Conservation (phyloP, 441 rosid genomes). For the Pelargonium citronellum region DNA sequence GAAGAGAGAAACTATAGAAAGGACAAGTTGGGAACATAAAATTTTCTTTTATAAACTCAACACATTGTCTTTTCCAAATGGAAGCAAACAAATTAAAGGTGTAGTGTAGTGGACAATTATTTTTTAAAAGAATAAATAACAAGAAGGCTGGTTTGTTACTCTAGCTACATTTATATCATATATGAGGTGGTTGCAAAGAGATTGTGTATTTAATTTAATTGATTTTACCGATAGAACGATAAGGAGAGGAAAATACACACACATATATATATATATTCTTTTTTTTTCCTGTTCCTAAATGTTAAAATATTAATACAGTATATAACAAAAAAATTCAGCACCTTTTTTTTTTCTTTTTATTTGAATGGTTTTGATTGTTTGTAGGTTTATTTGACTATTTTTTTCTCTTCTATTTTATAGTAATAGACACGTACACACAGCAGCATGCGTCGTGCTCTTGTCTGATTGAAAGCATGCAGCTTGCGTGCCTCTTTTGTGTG, state of each 20-base stretch:
- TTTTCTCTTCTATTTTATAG: too few species aligned
- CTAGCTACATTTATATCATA: not conserved
- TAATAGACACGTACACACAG: not conserved
- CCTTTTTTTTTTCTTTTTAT: too few species aligned
- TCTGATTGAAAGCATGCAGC: slow-evolving; percentile 1
- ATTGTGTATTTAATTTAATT: not conserved
- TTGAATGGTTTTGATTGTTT: too few species aligned
- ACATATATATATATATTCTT: too few species aligned
- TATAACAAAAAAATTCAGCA: too few species aligned
- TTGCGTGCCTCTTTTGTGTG: not conserved
- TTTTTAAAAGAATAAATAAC: too few species aligned
- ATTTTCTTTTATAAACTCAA: not conserved
- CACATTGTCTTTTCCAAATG: not conserved
- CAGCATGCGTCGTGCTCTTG: not conserved
- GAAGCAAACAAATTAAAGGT: not conserved
- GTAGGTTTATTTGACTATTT: too few species aligned
- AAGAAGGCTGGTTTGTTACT: not conserved
- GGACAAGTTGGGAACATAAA: slow-evolving; percentile 14
- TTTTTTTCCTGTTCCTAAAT: too few species aligned
- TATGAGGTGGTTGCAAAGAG: slow-evolving; percentile 20
- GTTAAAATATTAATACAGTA: too few species aligned
- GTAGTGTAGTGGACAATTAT: not conserved
- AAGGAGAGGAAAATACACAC: too few species aligned
- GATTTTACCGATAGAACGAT: too few species aligned
- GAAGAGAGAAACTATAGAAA: slow-evolving; percentile 10